Conservation (phyloP, 73 alveolate genomes). For the Tetrahymena thermophila region DNA sequence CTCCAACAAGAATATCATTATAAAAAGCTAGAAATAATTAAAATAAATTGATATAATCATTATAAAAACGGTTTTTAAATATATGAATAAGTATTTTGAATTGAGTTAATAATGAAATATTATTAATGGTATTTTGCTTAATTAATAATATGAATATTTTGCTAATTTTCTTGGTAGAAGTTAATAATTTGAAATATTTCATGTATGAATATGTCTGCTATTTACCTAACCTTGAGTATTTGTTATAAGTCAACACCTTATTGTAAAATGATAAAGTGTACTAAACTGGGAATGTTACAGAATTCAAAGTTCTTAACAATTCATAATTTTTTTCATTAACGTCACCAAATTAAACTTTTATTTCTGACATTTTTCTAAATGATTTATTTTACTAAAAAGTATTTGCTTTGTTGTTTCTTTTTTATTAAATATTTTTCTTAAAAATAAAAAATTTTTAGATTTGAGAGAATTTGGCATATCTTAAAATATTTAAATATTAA, state of each 20-base stretch:
- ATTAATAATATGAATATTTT: too few species aligned
- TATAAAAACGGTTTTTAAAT: not conserved
- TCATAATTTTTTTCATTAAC: not conserved
- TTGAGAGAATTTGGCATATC: not conserved
- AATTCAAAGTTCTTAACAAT: not conserved
- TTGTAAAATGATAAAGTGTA: not conserved
- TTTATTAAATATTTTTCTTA: not conserved
- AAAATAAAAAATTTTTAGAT: not conserved
- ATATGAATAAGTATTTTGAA: not conserved
- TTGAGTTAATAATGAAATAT: too few species aligned
- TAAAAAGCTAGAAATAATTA: constrained; percentile 3
- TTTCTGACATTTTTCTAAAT: not conserved
- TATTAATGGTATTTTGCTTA: too few species aligned
- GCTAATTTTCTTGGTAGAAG: not conserved
- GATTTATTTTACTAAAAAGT: not conserved
- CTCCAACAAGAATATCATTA: constrained; percentile 44
- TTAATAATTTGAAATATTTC: not conserved
- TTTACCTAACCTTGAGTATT: not conserved
- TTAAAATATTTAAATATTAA: too few species aligned
- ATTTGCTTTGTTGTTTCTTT: not conserved
- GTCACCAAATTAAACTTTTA: not conserved
- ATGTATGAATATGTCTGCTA: not conserved
- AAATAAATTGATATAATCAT: not conserved
- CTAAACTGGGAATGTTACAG: not conserved
- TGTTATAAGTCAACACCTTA: not conserved